Evolutionary conservation across 2,329 filamentous ascomycete genomes (phyloP).

Genomic region (Neopestalotiopsis clavispora): DNA sequence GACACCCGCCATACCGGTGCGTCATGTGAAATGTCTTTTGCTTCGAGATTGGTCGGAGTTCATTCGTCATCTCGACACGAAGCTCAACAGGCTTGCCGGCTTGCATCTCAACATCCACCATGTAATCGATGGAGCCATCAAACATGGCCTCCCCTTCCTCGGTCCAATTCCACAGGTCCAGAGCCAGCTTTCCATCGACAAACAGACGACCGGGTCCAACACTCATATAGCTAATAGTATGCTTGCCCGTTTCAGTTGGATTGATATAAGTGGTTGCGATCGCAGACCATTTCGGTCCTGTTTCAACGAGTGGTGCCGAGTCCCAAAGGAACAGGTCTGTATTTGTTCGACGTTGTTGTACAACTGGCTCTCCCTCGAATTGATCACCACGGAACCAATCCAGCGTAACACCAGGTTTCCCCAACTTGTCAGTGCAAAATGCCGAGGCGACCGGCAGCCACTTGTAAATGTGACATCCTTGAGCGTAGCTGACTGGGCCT

Average conservation of each 20-base stretch:
- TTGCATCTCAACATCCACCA: slow-evolving; percentile 64
- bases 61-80: slow-evolving; percentile 69
- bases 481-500: slow-evolving; percentile 62
- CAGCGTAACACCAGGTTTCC: slow-evolving; percentile 64
- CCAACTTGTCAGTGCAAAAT: slow-evolving; percentile 60
- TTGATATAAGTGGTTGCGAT: slow-evolving; percentile 65
- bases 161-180: slow-evolving; percentile 73
- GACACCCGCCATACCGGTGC: slow-evolving; percentile 72
- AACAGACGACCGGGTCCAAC: slow-evolving; percentile 68
- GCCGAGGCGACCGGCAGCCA: slow-evolving; percentile 68
- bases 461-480: slow-evolving; percentile 68
- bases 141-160: slow-evolving; percentile 75
- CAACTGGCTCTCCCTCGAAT: slow-evolving; percentile 61
- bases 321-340: slow-evolving; percentile 75
- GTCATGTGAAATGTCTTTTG: slow-evolving; percentile 61
- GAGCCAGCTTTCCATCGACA: slow-evolving; percentile 61
- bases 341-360: slow-evolving; percentile 64
- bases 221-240: slow-evolving; percentile 71
- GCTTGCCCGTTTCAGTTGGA: slow-evolving; percentile 61
- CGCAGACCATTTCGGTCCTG: slow-evolving; percentile 69
- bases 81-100: slow-evolving; percentile 65
- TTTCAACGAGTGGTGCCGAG: slow-evolving; percentile 63
- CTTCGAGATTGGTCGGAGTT: slow-evolving; percentile 65
- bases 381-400: slow-evolving; percentile 70
- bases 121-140: slow-evolving; percentile 68